Base-by-base conservation (phyloP, 352 stramenopile species). In the Globisporangium paroecandrum region DNA sequence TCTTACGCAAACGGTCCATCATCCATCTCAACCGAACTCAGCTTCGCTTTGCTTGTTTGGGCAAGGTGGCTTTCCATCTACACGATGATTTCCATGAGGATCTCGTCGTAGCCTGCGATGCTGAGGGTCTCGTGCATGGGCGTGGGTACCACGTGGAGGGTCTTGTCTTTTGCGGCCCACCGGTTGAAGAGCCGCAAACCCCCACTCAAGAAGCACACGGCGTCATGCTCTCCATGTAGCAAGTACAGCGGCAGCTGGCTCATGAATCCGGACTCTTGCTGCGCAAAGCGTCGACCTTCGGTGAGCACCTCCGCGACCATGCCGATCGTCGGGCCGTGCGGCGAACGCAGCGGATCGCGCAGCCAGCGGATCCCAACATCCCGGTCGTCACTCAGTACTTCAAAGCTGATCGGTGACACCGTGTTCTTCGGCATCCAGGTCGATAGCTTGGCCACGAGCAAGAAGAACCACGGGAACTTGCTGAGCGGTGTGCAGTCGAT, bases 61-160 rank as follows among this genome's bases (percentile, higher is more conserved):
- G 10, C 18, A 8, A 69, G n/a, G 36, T 60, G 69, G n/a, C 69
- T 65, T 18, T 72, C 64, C 64, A 78, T 75, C 79, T 77, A 87
- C 9, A 56, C 51, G 18, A 78, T 29, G 7, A 87, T 71, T 15
- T 74, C 68, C 18, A 66, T 22, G 29, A 83, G 3, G n/a, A 76
- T 58, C 27, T 76, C 66, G 46, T 83, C 69, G 22, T 75, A 65
- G 13, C 66, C 70, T 18, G 74, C 66, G 34, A 78, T 67, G 69
- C 82, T 83, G 20, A 88, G 51, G 47, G 82, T 58, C 65, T 88
- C 77, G 56, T 88, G 77, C 41, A 78, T 10, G 0, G 58, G 57
- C 38, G 66, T 69, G 6, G 76, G 69, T 15, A 82, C 62, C 22
- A 81, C 62, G 6, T 80, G 75, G 41, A 88, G 69, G n/a, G 77